Base-by-base conservation (phyloP, 352 stramenopile genomes). In the Halophytophthora polymorphica region DNA sequence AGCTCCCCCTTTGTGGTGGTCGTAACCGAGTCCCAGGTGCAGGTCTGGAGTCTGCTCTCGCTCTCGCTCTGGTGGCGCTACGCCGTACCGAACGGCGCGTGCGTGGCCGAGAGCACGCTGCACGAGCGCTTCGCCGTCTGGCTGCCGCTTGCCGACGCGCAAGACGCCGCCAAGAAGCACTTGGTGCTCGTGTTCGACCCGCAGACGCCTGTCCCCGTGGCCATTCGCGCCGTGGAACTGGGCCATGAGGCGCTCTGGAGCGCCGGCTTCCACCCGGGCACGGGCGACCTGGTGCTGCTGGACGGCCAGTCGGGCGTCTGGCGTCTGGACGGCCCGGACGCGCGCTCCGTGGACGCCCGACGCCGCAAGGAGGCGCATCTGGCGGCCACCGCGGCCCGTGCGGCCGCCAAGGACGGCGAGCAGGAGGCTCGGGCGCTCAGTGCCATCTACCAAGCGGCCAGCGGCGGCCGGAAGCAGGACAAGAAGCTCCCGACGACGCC, bases 21-120 rank as follows among this genome's bases (percentile, higher is more conserved):
- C 5, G 64, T 79, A 29, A 94, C 81, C 0, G 35, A 43, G 2
- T 34, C 18, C 6, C 71, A 88, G 33, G 54, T 94, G 10, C 83
- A 94, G 51, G 74, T 91, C 2, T 94, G 83, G 83, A 85, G 78
- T 40, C 43, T 94, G 49, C 50, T 94, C 18, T 74, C 67, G 13
- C 61, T 82, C 33, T 66, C 76, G 25, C 62, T 94, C 28, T 80
- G 64, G 70, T 94, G 83, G 83, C 71, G 79, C 12, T 90, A 90
- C 50, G 67, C 71, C 0, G 71, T 90, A 22, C 73, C 74, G 0
- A 35, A 53, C 11, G 53, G 66, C 15, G 53, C 56, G 22, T 63
- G 65, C 14, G 53, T 90, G 33, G 60, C 61, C 7, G 53, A 71
- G 21, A 59, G 72, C 31, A 42, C 65, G 6, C 52, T 64, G 35